Evolutionary conservation across 1,139 yeast species (phyloP), one percentile per base, ranked within the genome.

Genomic region (Taphrina wiesneri): DNA sequence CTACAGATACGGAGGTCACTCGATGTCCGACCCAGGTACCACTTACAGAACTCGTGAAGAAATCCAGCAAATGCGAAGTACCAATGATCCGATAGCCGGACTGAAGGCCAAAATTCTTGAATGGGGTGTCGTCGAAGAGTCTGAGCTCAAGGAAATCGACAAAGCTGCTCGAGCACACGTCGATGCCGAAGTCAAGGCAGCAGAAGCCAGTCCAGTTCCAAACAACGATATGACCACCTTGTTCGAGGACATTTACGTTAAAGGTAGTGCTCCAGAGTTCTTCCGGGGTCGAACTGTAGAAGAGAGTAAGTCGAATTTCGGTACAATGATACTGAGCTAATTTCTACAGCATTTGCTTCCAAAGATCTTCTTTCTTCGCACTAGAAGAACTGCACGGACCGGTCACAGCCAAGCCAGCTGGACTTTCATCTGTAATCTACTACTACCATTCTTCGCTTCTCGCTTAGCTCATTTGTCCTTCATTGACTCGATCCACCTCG

Each of bases 1-100:
- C 73, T 93, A 93, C 82, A 88, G 99, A 84, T 93, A 93, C 79
- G 98, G 99, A 83, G 99, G 99, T 78, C 99, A 93, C 85, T 93
- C 99, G 41, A 62, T 66, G 64, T 56, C 63, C 21, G 66, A 60
- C 43, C 69, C 63, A n/a, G 59, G 67, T 49, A 62, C 67, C 30
- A 56, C 67, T 11, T 67, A 59, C 67, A 62, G 70, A 61, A 93
- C 99, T 77, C 91, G 99, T 83, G 99, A 93, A 82, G 99, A 93
- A 83, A 96, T 93, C 73, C 98, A 92, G 82, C 95, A 93, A 83
- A 92, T 93, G 97, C 88, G 99, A 84, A 90, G 97, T 59, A 88
- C 92, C 83, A 91, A 88, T 78, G 99, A 93, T 79, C 97, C 98
- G 74, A 91, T 93, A 79, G 93, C 97, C 68, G 98, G 98, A 72